Base-by-base conservation (phyloP, 2,329 filamentous ascomycete species). In the Didymella segeticola region DNA sequence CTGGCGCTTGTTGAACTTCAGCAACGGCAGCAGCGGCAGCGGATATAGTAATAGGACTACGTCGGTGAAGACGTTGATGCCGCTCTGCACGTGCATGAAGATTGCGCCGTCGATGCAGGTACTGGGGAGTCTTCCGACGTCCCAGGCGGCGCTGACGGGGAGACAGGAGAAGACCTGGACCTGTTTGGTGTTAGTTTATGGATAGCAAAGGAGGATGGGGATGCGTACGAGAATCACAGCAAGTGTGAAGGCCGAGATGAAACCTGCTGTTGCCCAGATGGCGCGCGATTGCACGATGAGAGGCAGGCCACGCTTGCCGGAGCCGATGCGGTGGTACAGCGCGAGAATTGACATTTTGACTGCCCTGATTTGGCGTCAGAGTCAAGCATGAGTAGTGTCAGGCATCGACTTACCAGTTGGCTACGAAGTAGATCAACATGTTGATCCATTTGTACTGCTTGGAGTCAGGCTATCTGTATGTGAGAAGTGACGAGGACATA, bases 271-370 rank as follows among this genome's bases (percentile, higher is more conserved):
- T 8, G 38, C 46, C 61, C 64, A 64, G 17, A 70, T 61, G 10
- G 62, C 60, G 19, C 42, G 56, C 3, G 60, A 54, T 22, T 63
- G 65, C 26, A 70, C 47, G 11, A 65, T 61, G 55, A 62, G 58
- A 0, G 67, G 66, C 4, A 69, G 53, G 2, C 62, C 67, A 19
- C 59, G 62, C 37, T 58, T 60, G 11, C 64, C 62, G 10, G 56
- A 60, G 9, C 64, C 64, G 29, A 70, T 69, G 10, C 67, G 62
- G 54, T 68, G 60, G 42, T 67, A 70, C 2, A 70, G 47, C 2
- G 64, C 63, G 10, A 70, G 43, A 11, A 69, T 68, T 50, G 66
- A 69, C 65, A 70, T 67, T 34, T 70, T 70, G 0, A 70, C 65
- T 11, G 66, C 57, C 66, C 67, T 69, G 10, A 4, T 7, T 7